Conservation (phyloP, 768 basidiomycete species). For the Boletus tomentosulus region DNA sequence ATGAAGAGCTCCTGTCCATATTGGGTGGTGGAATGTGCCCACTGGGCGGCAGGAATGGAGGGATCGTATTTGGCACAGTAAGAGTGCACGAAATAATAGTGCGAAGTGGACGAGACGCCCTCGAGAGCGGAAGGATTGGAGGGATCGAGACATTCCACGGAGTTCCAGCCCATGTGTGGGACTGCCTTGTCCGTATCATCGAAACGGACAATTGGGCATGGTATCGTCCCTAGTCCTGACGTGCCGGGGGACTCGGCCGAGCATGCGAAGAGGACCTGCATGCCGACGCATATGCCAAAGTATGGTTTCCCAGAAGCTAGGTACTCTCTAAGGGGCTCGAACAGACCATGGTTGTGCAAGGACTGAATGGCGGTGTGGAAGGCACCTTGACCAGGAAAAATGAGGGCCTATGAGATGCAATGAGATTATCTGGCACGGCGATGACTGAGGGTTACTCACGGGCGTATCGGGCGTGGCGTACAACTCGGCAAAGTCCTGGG, state of each 20-base stretch:
- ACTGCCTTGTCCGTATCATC: conserved; percentile 73
- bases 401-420: conserved; percentile 60
- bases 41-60: conserved; percentile 56
- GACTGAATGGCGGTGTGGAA: conserved; percentile 85
- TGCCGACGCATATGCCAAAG: conserved; percentile 97
- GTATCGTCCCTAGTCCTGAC: conserved; percentile 80
- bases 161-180: conserved; percentile 98
- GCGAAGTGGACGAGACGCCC: conserved; percentile 48
- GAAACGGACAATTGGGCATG: conserved; percentile 76
- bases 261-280: conserved; percentile 91
- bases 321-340: conserved; percentile 77
- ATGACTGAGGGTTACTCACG: conserved; percentile 48
- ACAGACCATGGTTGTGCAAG: conserved; percentile 65
- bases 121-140: conserved; percentile 38
- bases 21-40: conserved; percentile 84
- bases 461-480: conserved; percentile 36
- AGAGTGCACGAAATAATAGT: conserved; percentile 98
- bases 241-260: conserved; percentile 71
- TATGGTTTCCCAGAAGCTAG: conserved; percentile 87
- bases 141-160: conserved; percentile 55
- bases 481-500: conserved; percentile 71
- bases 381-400: conserved; percentile 96
- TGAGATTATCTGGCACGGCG: conserved; percentile 7
- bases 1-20: conserved; percentile 94
- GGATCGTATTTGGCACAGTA: conserved; percentile 78